Evolutionary conservation across 164 flowering plant genomes (phyloP).

Genomic region (Nelumbo lutea): DNA sequence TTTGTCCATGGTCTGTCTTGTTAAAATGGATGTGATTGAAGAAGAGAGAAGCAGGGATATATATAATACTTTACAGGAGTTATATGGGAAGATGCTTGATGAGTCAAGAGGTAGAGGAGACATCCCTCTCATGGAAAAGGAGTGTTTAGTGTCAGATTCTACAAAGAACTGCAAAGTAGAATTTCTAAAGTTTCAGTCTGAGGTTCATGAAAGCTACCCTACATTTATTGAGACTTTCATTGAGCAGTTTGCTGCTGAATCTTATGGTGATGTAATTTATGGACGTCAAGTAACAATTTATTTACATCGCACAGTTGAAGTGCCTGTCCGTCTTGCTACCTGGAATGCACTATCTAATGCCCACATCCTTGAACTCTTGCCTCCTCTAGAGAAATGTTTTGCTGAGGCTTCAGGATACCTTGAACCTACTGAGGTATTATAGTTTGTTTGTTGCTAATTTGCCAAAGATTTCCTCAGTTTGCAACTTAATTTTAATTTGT

Average conservation of each 20-base stretch:
- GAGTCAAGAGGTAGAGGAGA: slow-evolving; percentile 18
- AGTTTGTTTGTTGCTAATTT: too few relatives aligned
- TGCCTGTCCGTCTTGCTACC: slow-evolving; percentile 63
- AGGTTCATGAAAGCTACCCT: slow-evolving; percentile 73
- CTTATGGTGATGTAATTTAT: slow-evolving; percentile 81
- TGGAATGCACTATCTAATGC: slow-evolving; percentile 77
- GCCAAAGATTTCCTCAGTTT: too few relatives aligned
- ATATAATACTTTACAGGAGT: slow-evolving; percentile 58
- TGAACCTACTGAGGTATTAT: slow-evolving; percentile 75
- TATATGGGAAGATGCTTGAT: slow-evolving; percentile 61
- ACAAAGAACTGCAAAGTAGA: slow-evolving; percentile 19
- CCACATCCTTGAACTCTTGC: slow-evolving; percentile 78
- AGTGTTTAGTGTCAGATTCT: slow-evolving; percentile 15
- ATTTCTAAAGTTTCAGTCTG: slow-evolving; percentile 57
- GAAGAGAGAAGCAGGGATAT: slow-evolving; percentile 64
- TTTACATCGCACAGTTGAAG: slow-evolving; percentile 61
- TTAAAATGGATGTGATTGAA: slow-evolving; percentile 65
- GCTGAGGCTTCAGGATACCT: slow-evolving; percentile 68
- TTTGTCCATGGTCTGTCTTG: slow-evolving; percentile 54
- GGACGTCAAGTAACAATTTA: slow-evolving; percentile 88
- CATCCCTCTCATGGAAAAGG: slow-evolving; percentile 7
- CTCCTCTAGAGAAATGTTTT: slow-evolving; percentile 58
- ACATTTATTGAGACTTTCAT: slow-evolving; percentile 70
- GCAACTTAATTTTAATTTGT: too few relatives aligned
- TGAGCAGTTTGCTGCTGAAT: slow-evolving; percentile 79